Base-by-base conservation (phyloP, 176 grass and related monocot species). In the Alloteropsis semialata region DNA sequence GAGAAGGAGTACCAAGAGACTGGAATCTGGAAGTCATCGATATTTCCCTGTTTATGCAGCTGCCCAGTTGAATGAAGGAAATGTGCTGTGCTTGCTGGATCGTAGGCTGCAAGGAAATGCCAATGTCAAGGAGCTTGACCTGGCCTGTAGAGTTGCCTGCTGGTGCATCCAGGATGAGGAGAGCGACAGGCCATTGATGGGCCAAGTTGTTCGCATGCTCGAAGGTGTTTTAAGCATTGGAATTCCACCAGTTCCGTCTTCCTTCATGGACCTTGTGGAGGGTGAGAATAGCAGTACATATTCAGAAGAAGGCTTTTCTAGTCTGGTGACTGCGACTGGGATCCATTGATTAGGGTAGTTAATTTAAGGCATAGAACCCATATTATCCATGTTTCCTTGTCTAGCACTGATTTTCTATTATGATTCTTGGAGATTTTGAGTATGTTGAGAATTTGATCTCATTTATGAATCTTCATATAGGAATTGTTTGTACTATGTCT, bases 81-180 rank as follows among this genome's bases (percentile, higher is more conserved):
- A 69, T 15, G n/a, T 44, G 38, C 0, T 69, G 39, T 17, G n/a
- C 22, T 27, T 69, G 66, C 66, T 69, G 22, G 66, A 69, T 6
- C 66, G 0, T 16, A 43, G 39, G 38, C 38, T 69, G 13, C n/a
- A 17, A 44, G 39, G 66, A 16, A 16, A 44, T 27, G 66, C 12
- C 66, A 44, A 27, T 7, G n/a, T 44, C 13, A 3, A 16, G 66
- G 66, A 69, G 66, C 66, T 69, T 17, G 66, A 27, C 8, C 39
- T 69, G 38, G n/a, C 66, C 0, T 69, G 66, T 4, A 69, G 66
- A 69, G 66, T 69, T 27, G 66, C 66, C 39, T 69, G 66, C 1
- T 69, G 66, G 66, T 69, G 66, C 22, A 44, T 69, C 66, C 66
- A 69, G 66, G 66, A 69, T 39, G 39, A 69, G 66, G 66, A 69